Base-by-base conservation (phyloP, 1,139 yeast genomes). In the Eremothecium coryli region DNA sequence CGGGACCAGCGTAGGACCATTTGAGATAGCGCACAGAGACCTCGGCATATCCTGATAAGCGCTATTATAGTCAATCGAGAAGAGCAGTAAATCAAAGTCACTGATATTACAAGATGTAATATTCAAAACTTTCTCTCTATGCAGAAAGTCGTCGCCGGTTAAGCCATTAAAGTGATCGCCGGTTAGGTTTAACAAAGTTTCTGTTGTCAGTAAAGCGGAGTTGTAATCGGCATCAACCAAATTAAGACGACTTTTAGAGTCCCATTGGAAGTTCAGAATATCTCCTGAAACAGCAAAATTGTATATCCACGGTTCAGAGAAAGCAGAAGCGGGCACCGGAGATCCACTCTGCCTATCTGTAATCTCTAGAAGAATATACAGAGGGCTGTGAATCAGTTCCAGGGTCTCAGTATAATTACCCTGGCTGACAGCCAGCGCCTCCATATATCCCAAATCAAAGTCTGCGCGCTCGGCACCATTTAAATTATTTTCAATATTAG, bases 1-100 rank as follows among this genome's bases (percentile, higher is more conserved):
- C 12, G 66, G 56, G 5, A 61, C 52, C 27, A 60, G 51, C 7
- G 60, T 56, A 8, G 54, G 60, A 3, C 63, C 65, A 29, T 53
- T 50, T 26, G 70, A 59, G 4, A 85, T 62, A 0, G 95, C 95
- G 56, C 93, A 81, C 71, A 84, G 75, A 38, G 93, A 79, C 42
- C 64, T 63, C 29, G 72, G 67, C 33, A 40, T 56, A 10, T 49
- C 44, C 10, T 35, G 25, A 32, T 73, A 65, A 42, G 67, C 49
- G 44, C 64, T 50, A 23, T 58, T 53, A 27, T 63, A 56, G 3
- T 64, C 66, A 28, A 62, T 53, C 2, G 71, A 59, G 48, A 71
- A 76, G 3, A 76, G 47, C 54, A 62, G 66, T 32, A 79, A 40
- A 37, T 64, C 61, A 48, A 68, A 70, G 29, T 63, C 39, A 9